Evolutionary conservation across 2,329 filamentous ascomycete species (phyloP).

Genomic region (Colletotrichum nymphaeae): DNA sequence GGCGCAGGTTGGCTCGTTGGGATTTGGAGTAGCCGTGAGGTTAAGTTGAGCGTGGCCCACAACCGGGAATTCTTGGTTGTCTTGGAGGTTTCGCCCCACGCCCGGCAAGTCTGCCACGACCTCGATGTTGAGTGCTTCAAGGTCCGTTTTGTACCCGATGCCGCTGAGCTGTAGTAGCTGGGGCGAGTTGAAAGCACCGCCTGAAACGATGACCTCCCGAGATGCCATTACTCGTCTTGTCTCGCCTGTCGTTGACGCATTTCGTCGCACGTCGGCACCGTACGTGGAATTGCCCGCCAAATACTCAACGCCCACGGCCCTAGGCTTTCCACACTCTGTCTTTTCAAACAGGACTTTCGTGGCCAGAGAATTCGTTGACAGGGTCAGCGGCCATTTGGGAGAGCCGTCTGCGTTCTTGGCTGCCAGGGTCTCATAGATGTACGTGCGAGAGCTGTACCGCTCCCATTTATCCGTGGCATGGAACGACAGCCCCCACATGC

Average conservation of each 20-base stretch:
- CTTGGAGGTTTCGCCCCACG: constrained; percentile 67
- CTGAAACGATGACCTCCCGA: constrained; percentile 60
- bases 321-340: not conserved
- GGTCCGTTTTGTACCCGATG: constrained; percentile 52
- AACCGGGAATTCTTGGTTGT: constrained; percentile 54
- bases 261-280: constrained; percentile 49
- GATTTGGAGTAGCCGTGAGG: constrained; percentile 41
- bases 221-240: constrained; percentile 43
- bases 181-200: constrained; percentile 58
- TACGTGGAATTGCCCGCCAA: constrained; percentile 50
- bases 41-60: constrained; percentile 38
- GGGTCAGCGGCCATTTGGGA: constrained; percentile 57
- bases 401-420: constrained; percentile 54
- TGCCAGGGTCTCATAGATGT: constrained; percentile 44
- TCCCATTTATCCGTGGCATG: not conserved
- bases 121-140: constrained; percentile 58
- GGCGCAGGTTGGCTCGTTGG: constrained; percentile 40
- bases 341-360: constrained; percentile 51
- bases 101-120: constrained; percentile 68
- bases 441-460: constrained; percentile 26
- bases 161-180: constrained; percentile 58
- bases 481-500: not conserved
- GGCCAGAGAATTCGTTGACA: constrained; percentile 48
- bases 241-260: constrained; percentile 40
- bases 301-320: constrained; percentile 55